Evolutionary conservation across 495 filamentous ascomycete species (phyloP).

Genomic region (Astrothelium subdiscretum): DNA sequence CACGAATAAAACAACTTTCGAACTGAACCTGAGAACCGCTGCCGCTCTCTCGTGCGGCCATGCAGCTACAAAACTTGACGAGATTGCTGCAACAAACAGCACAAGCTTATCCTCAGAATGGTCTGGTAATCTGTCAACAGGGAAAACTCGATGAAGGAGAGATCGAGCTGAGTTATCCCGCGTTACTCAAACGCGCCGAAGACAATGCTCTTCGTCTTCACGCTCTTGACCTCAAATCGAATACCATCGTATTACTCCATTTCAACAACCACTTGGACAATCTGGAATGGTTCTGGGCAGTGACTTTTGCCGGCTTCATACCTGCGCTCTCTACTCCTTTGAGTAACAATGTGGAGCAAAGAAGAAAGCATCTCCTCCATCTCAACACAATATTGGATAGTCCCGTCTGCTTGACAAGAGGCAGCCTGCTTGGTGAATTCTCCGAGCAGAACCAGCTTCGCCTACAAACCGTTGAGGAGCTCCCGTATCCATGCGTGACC

Average conservation of each 20-base stretch:
- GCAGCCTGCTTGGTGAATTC: background rate
- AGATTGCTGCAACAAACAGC: background rate
- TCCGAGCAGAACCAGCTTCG: background rate
- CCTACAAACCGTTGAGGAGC: background rate
- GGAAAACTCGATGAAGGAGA: background rate
- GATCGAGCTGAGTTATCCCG: background rate
- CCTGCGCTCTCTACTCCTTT: conserved; percentile 34
- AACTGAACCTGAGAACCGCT: background rate
- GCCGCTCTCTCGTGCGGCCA: background rate
- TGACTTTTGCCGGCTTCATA: conserved; percentile 28
- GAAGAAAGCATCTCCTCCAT: conserved; percentile 26
- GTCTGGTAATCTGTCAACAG: background rate
- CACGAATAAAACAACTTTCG: background rate
- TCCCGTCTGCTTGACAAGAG: background rate
- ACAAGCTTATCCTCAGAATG: background rate
- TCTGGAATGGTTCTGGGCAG: conserved; percentile 38
- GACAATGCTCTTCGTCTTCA: background rate
- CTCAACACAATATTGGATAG: conserved; percentile 8
- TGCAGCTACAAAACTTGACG: background rate
- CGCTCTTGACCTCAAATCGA: background rate
- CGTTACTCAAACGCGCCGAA: background rate
- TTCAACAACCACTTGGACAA: conserved; percentile 29
- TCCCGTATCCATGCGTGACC: background rate
- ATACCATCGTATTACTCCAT: conserved; percentile 26
- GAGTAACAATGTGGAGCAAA: conserved; percentile 24